phyloP scores from a whole-genome alignment of 2,329 filamentous ascomycete species.

The Magnaporthiopsis rhizophila region DNA sequence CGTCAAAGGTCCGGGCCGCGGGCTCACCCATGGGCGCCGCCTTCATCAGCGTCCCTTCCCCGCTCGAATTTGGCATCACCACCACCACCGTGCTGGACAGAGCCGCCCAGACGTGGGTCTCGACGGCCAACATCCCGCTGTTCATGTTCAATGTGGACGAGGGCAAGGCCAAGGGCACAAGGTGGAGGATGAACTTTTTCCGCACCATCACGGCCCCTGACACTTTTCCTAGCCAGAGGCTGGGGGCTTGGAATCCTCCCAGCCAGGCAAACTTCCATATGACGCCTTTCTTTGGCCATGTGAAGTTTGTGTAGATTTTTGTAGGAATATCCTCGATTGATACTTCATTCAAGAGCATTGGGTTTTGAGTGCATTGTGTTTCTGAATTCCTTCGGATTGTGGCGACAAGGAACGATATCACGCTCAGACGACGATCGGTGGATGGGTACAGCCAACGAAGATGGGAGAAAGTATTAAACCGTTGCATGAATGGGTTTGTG shows the following conservation, averaged over 20 bases:
- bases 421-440: too few species aligned
- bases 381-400: too few species aligned
- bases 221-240: constrained; percentile 33
- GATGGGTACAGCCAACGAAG: too few species aligned
- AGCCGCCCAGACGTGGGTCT: constrained; percentile 29
- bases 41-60: not conserved
- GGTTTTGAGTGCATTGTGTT: too few species aligned
- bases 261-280: constrained; percentile 40
- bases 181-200: constrained; percentile 47
- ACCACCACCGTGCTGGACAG: constrained; percentile 31
- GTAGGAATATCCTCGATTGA: too few species aligned
- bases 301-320: constrained; percentile 23
- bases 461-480: too few species aligned
- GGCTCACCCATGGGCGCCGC: constrained; percentile 31
- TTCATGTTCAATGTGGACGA: constrained; percentile 40
- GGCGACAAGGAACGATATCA: too few species aligned
- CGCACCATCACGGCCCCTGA: constrained; percentile 33
- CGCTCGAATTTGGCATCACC: constrained; percentile 13
- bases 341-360: too few species aligned
- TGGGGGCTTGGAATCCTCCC: constrained; percentile 39
- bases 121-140: constrained; percentile 33
- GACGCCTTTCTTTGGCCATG: constrained; percentile 35
- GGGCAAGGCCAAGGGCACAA: constrained; percentile 31
- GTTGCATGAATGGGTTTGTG: too few species aligned
- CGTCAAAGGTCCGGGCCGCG: constrained; percentile 32